These are phyloP conservation scores for Purpureocillium takamizusanense DNA, from an alignment of 2,329 filamentous ascomycete species.

Conservation along the genomic window DNA sequence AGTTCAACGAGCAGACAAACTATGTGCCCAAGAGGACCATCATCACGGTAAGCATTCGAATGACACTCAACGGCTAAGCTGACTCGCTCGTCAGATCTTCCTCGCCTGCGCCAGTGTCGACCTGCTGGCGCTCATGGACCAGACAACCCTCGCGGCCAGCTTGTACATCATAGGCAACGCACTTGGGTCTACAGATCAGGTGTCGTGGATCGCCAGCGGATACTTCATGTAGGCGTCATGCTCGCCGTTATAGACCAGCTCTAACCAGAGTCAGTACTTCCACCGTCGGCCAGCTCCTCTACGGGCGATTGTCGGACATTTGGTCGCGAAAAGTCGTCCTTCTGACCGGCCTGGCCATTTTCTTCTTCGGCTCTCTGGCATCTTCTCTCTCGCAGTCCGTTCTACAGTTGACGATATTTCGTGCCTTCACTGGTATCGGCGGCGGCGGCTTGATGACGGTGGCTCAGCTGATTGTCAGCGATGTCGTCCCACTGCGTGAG, in stretches of 20 bases:
- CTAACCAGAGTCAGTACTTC: conserved; percentile 22
- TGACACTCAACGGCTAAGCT: not conserved
- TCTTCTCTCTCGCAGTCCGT: conserved; percentile 30
- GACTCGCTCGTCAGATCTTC: conserved; percentile 34
- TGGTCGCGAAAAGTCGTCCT: conserved; percentile 34
- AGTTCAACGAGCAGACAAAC: conserved; percentile 47
- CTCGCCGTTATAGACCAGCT: not conserved
- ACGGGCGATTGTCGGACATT: conserved; percentile 36
- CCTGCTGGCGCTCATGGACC: conserved; percentile 46
- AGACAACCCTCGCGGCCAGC: conserved; percentile 46
- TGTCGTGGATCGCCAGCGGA: conserved; percentile 45
- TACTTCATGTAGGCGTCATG: conserved; percentile 40
- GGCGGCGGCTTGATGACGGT: conserved; percentile 65
- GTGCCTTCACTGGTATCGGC: conserved; percentile 43
- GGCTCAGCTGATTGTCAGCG: conserved; percentile 60
- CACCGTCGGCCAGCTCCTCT: conserved; percentile 36
- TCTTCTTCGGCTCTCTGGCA: conserved; percentile 33
- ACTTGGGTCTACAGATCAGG: conserved; percentile 37
- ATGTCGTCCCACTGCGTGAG: conserved; percentile 60
- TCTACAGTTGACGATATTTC: conserved; percentile 30
- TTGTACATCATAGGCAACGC: conserved; percentile 44
- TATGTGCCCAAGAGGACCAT: conserved; percentile 42
- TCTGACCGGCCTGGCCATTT: conserved; percentile 27
- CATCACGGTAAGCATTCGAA: conserved; percentile 30
- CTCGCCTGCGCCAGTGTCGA: conserved; percentile 47